phyloP scores from a whole-genome alignment of 2,329 filamentous ascomycete species.

The Talaromyces sp. region DNA sequence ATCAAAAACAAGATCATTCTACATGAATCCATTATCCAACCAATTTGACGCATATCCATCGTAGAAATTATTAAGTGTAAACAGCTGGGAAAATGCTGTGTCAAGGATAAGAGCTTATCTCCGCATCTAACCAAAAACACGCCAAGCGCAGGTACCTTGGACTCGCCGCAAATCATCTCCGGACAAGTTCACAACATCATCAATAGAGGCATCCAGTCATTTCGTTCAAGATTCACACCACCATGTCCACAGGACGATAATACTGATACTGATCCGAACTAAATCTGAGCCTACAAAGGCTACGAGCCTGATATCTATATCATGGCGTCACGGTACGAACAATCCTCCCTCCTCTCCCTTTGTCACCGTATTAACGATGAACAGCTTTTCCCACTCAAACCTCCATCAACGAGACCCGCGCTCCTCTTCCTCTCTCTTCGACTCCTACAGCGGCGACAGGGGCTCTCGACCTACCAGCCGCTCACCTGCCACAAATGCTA shows the following conservation, averaged over 20 bases:
- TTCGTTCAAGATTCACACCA: background rate
- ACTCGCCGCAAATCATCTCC: constrained; percentile 19
- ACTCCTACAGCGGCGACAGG: constrained; percentile 61
- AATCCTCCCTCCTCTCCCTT: background rate
- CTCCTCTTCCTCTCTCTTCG: constrained; percentile 69
- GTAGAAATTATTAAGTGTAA: too few species aligned
- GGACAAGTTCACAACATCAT: constrained; percentile 38
- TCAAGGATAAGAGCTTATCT: constrained; percentile 2
- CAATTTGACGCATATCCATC: too few species aligned
- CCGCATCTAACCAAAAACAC: constrained; percentile 4
- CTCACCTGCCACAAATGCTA: constrained; percentile 31
- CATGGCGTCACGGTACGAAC: constrained; percentile 16
- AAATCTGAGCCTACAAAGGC: background rate
- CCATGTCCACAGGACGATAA: background rate
- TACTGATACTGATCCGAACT: background rate
- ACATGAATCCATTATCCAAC: background rate
- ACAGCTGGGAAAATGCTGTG: background rate
- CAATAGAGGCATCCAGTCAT: background rate
- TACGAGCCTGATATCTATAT: background rate
- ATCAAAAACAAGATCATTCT: background rate
- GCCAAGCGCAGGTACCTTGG: constrained; percentile 7
- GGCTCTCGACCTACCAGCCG: constrained; percentile 31
- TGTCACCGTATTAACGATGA: background rate
- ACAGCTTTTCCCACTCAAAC: constrained; percentile 64
- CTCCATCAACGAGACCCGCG: constrained; percentile 68